Conservation (phyloP, 345 rosid species). For the Salix brachista region DNA sequence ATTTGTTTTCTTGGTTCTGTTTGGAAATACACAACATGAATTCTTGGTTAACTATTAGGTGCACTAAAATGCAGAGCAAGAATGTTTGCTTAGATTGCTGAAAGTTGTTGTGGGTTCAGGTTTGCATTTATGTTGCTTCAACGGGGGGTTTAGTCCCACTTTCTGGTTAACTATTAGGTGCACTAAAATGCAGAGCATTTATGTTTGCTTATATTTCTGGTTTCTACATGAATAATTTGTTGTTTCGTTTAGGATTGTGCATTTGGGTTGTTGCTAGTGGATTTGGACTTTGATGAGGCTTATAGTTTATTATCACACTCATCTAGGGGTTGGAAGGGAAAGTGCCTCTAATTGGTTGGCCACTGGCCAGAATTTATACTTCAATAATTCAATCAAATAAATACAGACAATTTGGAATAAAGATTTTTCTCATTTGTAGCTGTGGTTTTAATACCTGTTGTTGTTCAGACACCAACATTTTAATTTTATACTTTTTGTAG, state of each 20-base stretch:
- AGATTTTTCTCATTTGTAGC: not conserved
- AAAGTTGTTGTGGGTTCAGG: not conserved
- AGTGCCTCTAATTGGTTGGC: not conserved
- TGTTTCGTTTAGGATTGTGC: not conserved
- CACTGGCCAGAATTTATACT: not conserved
- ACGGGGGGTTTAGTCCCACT: not conserved
- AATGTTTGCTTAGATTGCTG: conserved; percentile 4
- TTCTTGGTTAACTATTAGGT: conserved; percentile 2
- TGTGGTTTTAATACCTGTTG: not conserved
- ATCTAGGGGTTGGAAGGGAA: not conserved
- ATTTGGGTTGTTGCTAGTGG: not conserved
- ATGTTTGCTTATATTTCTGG: too few relatives aligned
- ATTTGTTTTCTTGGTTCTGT: conserved; percentile 3
- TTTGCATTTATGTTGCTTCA: not conserved
- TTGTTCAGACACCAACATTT: too few relatives aligned
- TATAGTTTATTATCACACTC: not conserved
- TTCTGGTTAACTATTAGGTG: not conserved
- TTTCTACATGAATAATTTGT: not conserved
- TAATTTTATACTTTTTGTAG: not conserved
- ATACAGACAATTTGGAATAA: not conserved
- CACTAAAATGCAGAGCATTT: too few relatives aligned
- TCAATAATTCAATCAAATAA: not conserved
- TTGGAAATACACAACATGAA: not conserved
- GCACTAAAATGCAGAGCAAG: not conserved
- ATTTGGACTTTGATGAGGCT: not conserved